Base-by-base conservation (phyloP, 2,329 filamentous ascomycete species). In the Colletotrichum higginsianum region DNA sequence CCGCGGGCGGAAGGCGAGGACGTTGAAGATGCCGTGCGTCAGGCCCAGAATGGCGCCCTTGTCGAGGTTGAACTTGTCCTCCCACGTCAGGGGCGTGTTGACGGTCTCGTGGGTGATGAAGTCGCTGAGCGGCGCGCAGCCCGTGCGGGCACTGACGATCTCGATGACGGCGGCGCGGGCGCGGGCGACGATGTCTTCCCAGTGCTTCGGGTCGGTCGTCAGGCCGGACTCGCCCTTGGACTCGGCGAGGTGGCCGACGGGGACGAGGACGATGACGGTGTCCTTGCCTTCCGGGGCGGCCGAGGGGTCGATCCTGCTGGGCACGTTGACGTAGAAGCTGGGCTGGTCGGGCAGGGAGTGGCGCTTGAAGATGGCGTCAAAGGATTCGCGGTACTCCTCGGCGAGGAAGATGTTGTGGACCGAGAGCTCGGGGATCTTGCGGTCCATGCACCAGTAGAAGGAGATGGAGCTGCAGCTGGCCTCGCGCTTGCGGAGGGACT, bases 321-420 rank as follows among this genome's bases (percentile, higher is more conserved):
- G 93, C 0, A 94, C 92, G 77, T 94, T 94, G 80, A 94, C 88
- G 80, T 94, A 94, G 83, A 94, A 95, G 67, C 89, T 92, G 0
- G 92, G 92, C 70, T 94, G 86, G 1, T 86, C 79, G 1, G 93
- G 93, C 11, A 94, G 89, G 3, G 86, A 82, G 71, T 94, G 90
- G 40, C 88, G 83, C 74, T 92, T 89, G 85, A 95, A 94, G 71
- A 94, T 94, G 70, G 88, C 87, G 79, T 94, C 92, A 76, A 94
- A 94, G n/a, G 88, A 91, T 75, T 92, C 90, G 61, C 86, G 86
- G 79, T 94, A 95, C 74, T 92, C 86, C 75, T 93, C 90, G 2
- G 92, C 92, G 8, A 94, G 87, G 83, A 95, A 95, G 76, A 94
- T 93, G 79, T 94, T 95, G 82, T 95, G 93, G 0, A 90, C 88